These are phyloP conservation scores for Alnus rubra DNA, from an alignment of 306 rosid species.

Conservation along the genomic window DNA sequence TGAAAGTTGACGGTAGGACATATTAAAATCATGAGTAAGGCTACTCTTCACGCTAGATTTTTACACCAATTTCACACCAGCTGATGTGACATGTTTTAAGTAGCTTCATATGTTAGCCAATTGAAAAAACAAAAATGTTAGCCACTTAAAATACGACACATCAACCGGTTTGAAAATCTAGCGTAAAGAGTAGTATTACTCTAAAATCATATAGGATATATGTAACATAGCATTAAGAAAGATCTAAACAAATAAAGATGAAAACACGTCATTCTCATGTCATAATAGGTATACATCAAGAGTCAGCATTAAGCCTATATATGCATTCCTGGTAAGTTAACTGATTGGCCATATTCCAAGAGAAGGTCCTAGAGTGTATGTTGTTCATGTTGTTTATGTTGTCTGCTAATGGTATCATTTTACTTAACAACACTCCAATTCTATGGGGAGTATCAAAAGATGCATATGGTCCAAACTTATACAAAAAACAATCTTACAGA, in stretches of 20 bases:
- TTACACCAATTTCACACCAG: too few species aligned
- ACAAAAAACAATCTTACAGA: background rate
- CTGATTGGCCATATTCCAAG: background rate
- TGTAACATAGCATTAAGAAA: slow-evolving; percentile 6
- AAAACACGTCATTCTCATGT: background rate
- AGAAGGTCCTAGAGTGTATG: background rate
- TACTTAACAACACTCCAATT: background rate
- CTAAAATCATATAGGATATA: slow-evolving; percentile 1
- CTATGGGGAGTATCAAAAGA: background rate
- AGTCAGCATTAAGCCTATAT: background rate
- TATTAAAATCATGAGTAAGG: background rate
- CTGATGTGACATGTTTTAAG: too few species aligned
- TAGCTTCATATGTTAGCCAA: too few species aligned
- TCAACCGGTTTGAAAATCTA: too few species aligned
- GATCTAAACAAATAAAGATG: slow-evolving; percentile 1
- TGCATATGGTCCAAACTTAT: background rate
- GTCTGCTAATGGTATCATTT: background rate
- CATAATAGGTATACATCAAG: background rate
- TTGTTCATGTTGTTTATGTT: background rate
- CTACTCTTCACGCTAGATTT: too few species aligned
- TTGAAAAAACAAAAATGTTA: too few species aligned
- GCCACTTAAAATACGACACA: too few species aligned
- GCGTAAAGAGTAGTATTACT: too few species aligned
- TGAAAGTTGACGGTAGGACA: background rate
- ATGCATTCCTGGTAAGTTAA: background rate